Base-by-base conservation (phyloP, 352 stramenopile genomes). In the Nothophytophthora sp. region DNA sequence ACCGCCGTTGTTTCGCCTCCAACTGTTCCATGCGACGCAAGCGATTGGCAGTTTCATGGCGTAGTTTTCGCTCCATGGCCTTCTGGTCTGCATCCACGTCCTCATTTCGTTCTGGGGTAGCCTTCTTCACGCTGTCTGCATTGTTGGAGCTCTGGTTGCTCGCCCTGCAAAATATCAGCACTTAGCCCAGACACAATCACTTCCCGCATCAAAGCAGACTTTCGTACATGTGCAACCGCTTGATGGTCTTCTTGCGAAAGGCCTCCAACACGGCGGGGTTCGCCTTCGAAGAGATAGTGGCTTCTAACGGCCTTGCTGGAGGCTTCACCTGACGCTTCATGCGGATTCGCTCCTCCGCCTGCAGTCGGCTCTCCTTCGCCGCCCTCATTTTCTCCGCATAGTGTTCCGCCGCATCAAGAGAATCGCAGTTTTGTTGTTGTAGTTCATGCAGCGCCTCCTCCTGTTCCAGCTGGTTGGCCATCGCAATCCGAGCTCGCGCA, bases 1-100 rank as follows among this genome's bases (percentile, higher is more conserved):
- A 88, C 81, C 72, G 68, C 20, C 74, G 58, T 43, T 85, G 62
- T 11, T 85, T 64, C 24, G 78, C 66, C 8, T 63, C 56, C 10
- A 73, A 23, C 37, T 67, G 50, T 22, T 68, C 55, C 47, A 80
- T 73, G n/a, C 69, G 59, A 5, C 65, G 69, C 24, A 92, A 51
- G 3, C 77, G 52, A 15, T 70, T 52, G 1, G 60, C 46, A 7
- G 80, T 91, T 55, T 89, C 76, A 36, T 67, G 43, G 2, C 78
- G 64, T 8, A 82, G 50, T 28, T 62, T 75, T 44, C 74, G 77
- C 38, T 82, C 74, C 0, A 61, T 56, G 0, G 63, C 25, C 25
- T 63, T 76, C 12, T 60, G 40, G 7, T 79, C 33, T 9, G 43
- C 38, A 22, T 73, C 63, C 0, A 39, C 28, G 10, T 73, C 59